Percentiles rank a stretch among this genome's conserved stretches.
These are phyloP conservation scores for Rhizomucor miehei DNA, from an alignment of 371 early-diverging fungal genomes.

Conservation along the genomic window DNA sequence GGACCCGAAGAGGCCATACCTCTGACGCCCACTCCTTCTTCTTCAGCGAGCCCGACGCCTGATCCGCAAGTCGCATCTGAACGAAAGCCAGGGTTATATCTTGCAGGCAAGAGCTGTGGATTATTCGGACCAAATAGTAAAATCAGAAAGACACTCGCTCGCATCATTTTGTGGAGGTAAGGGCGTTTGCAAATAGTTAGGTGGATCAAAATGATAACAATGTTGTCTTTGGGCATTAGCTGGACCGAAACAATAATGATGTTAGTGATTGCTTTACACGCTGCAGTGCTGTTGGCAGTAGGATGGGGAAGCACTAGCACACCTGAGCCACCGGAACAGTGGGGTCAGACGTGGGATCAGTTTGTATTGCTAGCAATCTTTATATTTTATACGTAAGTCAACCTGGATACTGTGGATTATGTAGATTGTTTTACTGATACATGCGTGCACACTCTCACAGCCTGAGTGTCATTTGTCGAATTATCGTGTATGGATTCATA, in stretches of 20 bases:
- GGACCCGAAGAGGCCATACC: conserved; percentile 22
- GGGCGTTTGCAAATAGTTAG: no score
- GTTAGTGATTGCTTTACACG: conserved; percentile 49
- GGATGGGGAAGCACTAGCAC: conserved; percentile 38
- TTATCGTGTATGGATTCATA: conserved; percentile 57
- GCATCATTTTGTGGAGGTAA: conserved; percentile 30
- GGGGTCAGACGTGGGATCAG: conserved; percentile 58
- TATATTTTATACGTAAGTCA: conserved; percentile 55
- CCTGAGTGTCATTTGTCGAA: conserved; percentile 24
- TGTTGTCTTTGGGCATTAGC: conserved; percentile 25
- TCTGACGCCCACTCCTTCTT: conserved; percentile 14
- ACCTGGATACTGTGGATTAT: neutral
- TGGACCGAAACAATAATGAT: conserved; percentile 58
- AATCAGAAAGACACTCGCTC: conserved; percentile 21
- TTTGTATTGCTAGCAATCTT: conserved; percentile 54
- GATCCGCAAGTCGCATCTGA: neutral
- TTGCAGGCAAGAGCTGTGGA: conserved; percentile 33
- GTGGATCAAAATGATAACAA: no score
- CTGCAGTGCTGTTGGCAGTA: conserved; percentile 38
- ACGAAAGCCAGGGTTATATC: neutral
- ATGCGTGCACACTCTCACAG: neutral
- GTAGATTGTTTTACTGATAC: no score
- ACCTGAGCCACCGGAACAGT: conserved; percentile 32
- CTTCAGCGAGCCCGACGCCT: neutral
- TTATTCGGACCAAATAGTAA: conserved; percentile 28